Percentiles rank a stretch among this genome's conserved stretches.
These are phyloP conservation scores for Malassezia equina DNA, from an alignment of 1,284 basidiomycete genomes.

Conservation along the genomic window DNA sequence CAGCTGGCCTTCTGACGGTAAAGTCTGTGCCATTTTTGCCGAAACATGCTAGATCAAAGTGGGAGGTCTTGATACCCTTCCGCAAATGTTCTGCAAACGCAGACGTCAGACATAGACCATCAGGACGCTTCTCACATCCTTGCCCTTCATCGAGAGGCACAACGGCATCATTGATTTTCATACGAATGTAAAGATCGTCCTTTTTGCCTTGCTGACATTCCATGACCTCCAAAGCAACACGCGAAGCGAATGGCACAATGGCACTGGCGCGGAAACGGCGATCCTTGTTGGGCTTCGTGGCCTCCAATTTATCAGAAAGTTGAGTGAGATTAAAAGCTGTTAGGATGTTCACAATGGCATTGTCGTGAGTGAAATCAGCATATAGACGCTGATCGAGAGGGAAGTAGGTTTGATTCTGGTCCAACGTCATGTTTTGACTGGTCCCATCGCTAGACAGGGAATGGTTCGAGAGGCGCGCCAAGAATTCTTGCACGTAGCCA, in stretches of 20 bases:
- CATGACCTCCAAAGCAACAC: conserved; percentile 29
- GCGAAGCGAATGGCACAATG: conserved; percentile 32
- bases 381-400: conserved; percentile 39
- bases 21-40: conserved; percentile 36
- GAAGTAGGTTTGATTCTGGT: conserved; percentile 27
- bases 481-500: conserved; percentile 58
- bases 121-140: conserved; percentile 54
- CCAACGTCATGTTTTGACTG: conserved; percentile 37
- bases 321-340: conserved; percentile 41
- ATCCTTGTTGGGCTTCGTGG: conserved; percentile 18
- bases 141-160: conserved; percentile 63
- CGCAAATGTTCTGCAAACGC: conserved; percentile 57
- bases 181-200: conserved; percentile 57
- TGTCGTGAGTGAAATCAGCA: conserved; percentile 42
- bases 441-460: conserved; percentile 22
- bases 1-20: conserved; percentile 26
- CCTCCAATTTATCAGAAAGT: conserved; percentile 24
- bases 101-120: conserved; percentile 69
- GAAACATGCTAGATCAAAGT: conserved; percentile 36
- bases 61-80: conserved; percentile 25
- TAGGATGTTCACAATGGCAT: conserved; percentile 31
- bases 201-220: conserved; percentile 36
- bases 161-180: conserved; percentile 62
- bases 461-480: conserved; percentile 29
- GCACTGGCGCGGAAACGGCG: conserved; percentile 28